Evolutionary conservation across 805 yeast species (phyloP), one percentile per base, ranked within the genome.

Genomic region (Metschnikowia kunwiensis): DNA sequence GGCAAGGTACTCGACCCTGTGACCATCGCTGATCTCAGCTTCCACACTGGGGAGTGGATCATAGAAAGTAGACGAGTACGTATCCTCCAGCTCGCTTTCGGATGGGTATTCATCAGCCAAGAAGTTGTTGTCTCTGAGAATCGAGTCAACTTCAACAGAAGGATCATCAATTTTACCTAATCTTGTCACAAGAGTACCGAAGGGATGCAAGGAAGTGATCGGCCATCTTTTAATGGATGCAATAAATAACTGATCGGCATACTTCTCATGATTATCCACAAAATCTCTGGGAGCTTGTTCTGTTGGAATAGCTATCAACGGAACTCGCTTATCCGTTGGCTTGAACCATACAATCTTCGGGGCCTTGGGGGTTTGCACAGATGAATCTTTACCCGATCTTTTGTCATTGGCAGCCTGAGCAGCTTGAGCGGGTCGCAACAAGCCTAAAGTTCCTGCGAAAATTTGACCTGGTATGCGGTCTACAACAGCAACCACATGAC

Each of bases 271-370:
- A 50, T 87, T 88, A 50, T 88, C 96, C 27, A 93, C 89, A 63
- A 93, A 91, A 60, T 91, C 97, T 41, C 75, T 77, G 22, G 98
- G 98, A 0, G 96, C 98, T 60, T 93, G 96, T 54, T 93, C 98
- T 1, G 97, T 93, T 25, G 98, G 98, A 46, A 93, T 93, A 11
- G 98, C 98, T 68, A 93, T 89, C 46, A 93, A 72, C 5, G 98
- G 98, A 14, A 93, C 98, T 46, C 95, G 86, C 64, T 93, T 93
- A 59, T 93, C 98, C 1, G 96, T 89, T 24, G 98, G 98, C 58
- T 93, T 93, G 61, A 93, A 93, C 98, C 98, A 93, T 22, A 93
- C 97, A 68, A 93, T 93, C 58, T 93, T 93, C 22, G 98, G 98
- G 27, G 77, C 76, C 37, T 57, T 63, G 13, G 71, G 69, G 49